Conservation (phyloP, 2,329 filamentous ascomycete species). For the Penicillium brasilianum region DNA sequence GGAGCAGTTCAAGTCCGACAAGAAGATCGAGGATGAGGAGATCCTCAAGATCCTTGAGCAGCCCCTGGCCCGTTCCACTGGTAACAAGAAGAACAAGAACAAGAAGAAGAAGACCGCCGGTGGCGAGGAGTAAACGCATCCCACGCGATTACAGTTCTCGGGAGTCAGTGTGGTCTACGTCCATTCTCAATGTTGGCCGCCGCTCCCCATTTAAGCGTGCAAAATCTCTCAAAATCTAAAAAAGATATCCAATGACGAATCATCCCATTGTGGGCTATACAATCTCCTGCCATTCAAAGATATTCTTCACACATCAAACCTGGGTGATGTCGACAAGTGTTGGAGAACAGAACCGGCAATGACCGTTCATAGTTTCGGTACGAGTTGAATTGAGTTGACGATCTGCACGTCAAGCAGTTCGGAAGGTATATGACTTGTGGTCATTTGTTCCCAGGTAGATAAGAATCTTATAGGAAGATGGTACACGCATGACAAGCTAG, state of each 20-base stretch:
- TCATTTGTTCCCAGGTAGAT: conserved; percentile 18
- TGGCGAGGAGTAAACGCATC: conserved; percentile 47
- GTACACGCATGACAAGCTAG: no score
- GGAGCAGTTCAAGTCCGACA: conserved; percentile 86
- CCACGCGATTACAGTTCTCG: conserved; percentile 22
- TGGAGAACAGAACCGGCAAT: conserved; percentile 10
- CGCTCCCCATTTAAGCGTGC: conserved; percentile 10
- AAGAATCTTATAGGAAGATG: no score
- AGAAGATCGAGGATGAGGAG: conserved; percentile 97
- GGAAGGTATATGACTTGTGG: conserved; percentile 4
- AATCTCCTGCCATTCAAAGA: conserved; percentile 21
- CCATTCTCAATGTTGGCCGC: conserved; percentile 25
- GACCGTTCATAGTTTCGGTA: conserved; percentile 13
- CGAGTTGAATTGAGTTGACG: conserved; percentile 13
- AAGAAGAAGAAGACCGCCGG: conserved; percentile 75
- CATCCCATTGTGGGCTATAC: conserved; percentile 20
- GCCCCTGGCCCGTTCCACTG: conserved; percentile 68
- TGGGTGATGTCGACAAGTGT: conserved; percentile 16
- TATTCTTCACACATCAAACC: background rate
- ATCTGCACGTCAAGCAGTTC: conserved; percentile 6
- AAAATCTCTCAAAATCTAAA: conserved; percentile 21
- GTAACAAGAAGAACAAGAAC: conserved; percentile 83
- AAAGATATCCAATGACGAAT: conserved; percentile 34
- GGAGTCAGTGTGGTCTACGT: conserved; percentile 24
- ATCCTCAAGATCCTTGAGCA: conserved; percentile 92